Evolutionary conservation across 768 basidiomycete species (phyloP), one percentile per base, ranked within the genome.

Genomic region (Auriscalpium vulgare): DNA sequence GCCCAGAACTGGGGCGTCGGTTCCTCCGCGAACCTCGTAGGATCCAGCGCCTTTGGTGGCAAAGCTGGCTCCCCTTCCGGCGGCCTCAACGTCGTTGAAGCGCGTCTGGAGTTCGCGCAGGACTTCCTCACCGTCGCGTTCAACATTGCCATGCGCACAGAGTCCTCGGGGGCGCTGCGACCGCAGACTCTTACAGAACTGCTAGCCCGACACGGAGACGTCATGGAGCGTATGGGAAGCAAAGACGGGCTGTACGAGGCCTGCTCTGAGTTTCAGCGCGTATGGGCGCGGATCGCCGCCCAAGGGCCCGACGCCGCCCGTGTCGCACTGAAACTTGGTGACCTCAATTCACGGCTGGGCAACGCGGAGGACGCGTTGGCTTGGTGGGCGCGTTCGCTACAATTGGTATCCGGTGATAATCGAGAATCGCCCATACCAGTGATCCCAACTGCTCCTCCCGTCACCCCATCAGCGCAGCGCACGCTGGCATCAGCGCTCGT

Each of bases 321-420:
- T 21, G 65, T 80, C 44, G 86, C 88, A 7, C 68, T 75, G 36
- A 88, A 85, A 69, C 72, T 91, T 1, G 88, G 88, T 11, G 80
- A 89, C 65, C 66, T 90, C 54, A 80, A 75, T 65, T 71, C 73
- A 51, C 76, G 82, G 37, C 68, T 88, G 23, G 81, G 81, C 7
- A 71, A 81, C 21, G 60, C 67, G 9, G 70, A 72, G 9, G 79
- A 79, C 46, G 87, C 87, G 5, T 62, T 85, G 46, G 63, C 71
- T 29, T 90, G 88, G 88, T 91, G 88, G 88, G 64, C 71, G 9
- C 77, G 78, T 44, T 75, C 85, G 11, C 71, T 86, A 29, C 67
- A 73, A 47, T 69, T 87, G 23, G 70, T 72, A 14, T 66, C 70
- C 56, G 74, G 71, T n/a, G 65, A 65, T 4, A 59, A 62, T 10